A percentile compares a stretch with the other conserved stretches of the same genome.
Conservation (phyloP, 1,284 basidiomycete genomes). For the Trichosporon ovoides region DNA sequence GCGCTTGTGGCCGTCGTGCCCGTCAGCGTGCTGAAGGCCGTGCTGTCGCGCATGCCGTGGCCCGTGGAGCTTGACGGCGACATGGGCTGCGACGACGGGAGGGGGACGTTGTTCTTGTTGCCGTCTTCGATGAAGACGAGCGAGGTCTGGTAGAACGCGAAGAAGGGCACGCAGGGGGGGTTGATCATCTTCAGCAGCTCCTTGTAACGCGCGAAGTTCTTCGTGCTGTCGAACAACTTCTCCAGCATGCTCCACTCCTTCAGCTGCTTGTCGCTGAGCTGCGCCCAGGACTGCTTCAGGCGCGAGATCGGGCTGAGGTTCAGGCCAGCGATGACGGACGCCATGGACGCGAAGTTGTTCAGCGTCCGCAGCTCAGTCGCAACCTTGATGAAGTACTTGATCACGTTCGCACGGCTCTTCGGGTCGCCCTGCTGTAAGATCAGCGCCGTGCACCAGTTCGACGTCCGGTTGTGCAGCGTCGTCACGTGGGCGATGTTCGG, state of each 20-base stretch:
- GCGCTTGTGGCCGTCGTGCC: not conserved
- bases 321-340: conserved; percentile 88
- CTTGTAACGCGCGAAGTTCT: conserved; percentile 91
- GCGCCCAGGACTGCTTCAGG: conserved; percentile 79
- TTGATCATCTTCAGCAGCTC: conserved; percentile 76
- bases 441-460: conserved; percentile 85
- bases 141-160: conserved; percentile 92
- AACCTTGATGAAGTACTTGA: conserved; percentile 84
- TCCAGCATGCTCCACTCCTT: conserved; percentile 60
- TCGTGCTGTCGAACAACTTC: conserved; percentile 76
- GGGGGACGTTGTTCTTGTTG: conserved; percentile 74
- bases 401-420: conserved; percentile 67
- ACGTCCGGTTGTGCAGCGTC: conserved; percentile 71
- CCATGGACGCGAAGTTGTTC: conserved; percentile 98
- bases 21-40: conserved; percentile 7
- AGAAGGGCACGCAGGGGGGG: conserved; percentile 95
- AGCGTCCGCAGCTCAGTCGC: conserved; percentile 80
- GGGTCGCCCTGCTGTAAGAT: conserved; percentile 78
- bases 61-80: not conserved
- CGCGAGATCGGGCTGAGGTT: conserved; percentile 89
- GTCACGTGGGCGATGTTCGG: conserved; percentile 60
- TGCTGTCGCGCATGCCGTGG: conserved; percentile 1
- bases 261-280: conserved; percentile 48
- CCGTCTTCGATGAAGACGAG: conserved; percentile 98
- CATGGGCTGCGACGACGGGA: conserved; percentile 29